Base-by-base conservation (phyloP, 2,329 filamentous ascomycete genomes). In the Alternaria arborescens region DNA sequence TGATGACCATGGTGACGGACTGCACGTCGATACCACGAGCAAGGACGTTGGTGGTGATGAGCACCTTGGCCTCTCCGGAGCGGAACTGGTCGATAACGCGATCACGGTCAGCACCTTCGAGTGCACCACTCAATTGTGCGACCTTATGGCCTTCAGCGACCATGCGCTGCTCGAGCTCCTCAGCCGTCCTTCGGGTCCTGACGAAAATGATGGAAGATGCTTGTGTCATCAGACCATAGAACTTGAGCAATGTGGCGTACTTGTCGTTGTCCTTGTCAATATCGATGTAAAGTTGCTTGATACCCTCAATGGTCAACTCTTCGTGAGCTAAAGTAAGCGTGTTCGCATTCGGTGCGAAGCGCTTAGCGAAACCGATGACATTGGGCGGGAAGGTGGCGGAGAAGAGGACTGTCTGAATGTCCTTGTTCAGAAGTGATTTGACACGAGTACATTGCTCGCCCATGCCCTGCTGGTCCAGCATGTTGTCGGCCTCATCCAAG, bases 141-240 rank as follows among this genome's bases (percentile, higher is more conserved):
- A 98, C 93, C 71, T 92, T 92, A 83, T 99, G 95, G 20, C 94
- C 94, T 74, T 98, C 94, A 1, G 85, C 86, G 22, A 88, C 85
- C 92, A 99, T 97, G 67, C 92, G 91, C 60, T 86, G 85, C 79
- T 97, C 90, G 65, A 99, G 97, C 76, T 92, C 88, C 55, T 86
- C 86, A 22, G 95, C 95, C 54, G 94, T 97, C 65, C 91, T 88
- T 75, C 94, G 91, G 52, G 91, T 95, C 91, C 90, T 92, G 78
- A 98, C 94, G 75, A 99, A 99, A 71, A 99, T 98, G 75, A 99
- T 97, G 0, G 95, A 98, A 8, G 94, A 97, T 5, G 94, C 94
- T 71, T 98, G 93, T 16, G 94, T 97, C 87, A 99, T 94, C 44
- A 98, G 84, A 59, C 94, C 94, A 77, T 99, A 99, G 61, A 99